These are phyloP conservation scores for Diplogelasinospora grovesii DNA, from an alignment of 495 filamentous ascomycete genomes.

Conservation along the genomic window DNA sequence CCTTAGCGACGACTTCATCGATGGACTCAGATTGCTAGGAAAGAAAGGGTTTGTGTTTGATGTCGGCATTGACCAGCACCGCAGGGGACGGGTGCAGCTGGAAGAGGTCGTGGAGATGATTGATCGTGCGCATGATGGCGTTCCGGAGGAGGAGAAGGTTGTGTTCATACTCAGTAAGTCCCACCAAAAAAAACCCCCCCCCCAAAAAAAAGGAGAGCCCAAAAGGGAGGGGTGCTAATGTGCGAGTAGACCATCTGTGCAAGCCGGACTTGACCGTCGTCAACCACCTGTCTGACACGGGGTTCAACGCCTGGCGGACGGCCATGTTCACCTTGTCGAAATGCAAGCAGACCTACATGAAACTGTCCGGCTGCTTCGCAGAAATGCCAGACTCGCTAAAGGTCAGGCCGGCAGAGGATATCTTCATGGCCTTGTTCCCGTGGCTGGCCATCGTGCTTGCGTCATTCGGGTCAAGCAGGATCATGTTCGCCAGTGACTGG, in stretches of 20 bases:
- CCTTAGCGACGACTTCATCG: slow-evolving; percentile 53
- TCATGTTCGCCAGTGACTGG: slow-evolving; percentile 91
- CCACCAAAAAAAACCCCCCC: background rate
- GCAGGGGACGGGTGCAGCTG: slow-evolving; percentile 62
- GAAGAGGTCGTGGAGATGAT: slow-evolving; percentile 69
- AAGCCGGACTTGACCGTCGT: slow-evolving; percentile 66
- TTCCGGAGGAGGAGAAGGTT: slow-evolving; percentile 50
- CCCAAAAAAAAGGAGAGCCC: background rate
- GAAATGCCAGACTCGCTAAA: slow-evolving; percentile 53
- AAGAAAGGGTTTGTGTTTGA: slow-evolving; percentile 63
- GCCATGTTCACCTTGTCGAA: slow-evolving; percentile 53
- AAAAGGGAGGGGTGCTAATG: background rate
- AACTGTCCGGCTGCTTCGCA: slow-evolving; percentile 76
- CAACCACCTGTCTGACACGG: slow-evolving; percentile 45
- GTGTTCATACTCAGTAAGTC: slow-evolving; percentile 64
- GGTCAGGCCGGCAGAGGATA: slow-evolving; percentile 35
- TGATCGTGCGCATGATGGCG: slow-evolving; percentile 51
- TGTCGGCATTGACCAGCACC: slow-evolving; percentile 68
- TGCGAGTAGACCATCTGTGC: slow-evolving; percentile 66
- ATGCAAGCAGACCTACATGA: slow-evolving; percentile 65
- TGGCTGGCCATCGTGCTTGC: slow-evolving; percentile 64
- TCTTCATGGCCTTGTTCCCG: slow-evolving; percentile 43
- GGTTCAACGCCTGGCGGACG: slow-evolving; percentile 52
- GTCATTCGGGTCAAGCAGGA: slow-evolving; percentile 58
- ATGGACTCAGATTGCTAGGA: slow-evolving; percentile 63